A percentile compares a stretch with the other conserved stretches of the same genome.
These are phyloP conservation scores for Gracilaria domingensis DNA, from an alignment of 23 red algal genomes.

Conservation along the genomic window DNA sequence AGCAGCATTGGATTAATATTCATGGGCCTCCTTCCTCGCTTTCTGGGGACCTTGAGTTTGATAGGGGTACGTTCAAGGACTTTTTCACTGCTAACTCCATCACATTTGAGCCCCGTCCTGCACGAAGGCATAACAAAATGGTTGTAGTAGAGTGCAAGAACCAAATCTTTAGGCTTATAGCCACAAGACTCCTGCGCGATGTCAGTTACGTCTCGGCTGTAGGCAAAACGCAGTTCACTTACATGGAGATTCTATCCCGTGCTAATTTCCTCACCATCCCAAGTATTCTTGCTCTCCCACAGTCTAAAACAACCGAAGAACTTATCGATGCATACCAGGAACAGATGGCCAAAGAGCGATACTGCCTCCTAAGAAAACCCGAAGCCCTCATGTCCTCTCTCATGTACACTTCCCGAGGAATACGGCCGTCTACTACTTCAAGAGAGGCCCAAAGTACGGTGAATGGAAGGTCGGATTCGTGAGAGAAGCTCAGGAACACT, in stretches of 20 bases:
- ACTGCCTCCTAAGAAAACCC: not conserved
- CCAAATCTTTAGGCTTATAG: conserved; percentile 3
- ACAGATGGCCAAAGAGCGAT: conserved; percentile 30
- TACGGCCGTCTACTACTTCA: conserved; percentile 40
- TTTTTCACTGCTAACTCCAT: not conserved
- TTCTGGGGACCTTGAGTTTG: conserved; percentile 45
- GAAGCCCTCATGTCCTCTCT: not conserved
- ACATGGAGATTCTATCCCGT: conserved; percentile 31
- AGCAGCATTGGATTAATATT: conserved; percentile 37
- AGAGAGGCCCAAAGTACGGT: conserved; percentile 35
- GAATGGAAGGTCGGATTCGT: conserved; percentile 33
- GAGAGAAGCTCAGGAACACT: not conserved
- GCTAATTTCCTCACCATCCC: conserved; percentile 20
- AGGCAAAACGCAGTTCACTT: not conserved
- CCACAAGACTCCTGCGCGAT: conserved; percentile 17
- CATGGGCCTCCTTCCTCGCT: conserved; percentile 19
- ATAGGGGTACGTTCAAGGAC: conserved; percentile 25
- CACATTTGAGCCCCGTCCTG: conserved; percentile 9
- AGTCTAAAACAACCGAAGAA: not conserved
- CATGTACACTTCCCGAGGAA: not conserved
- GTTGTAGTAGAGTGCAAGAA: conserved; percentile 55
- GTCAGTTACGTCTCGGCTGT: conserved; percentile 20
- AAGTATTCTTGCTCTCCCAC: conserved; percentile 24
- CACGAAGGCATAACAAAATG: conserved; percentile 55
- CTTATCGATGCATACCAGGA: conserved; percentile 8